Percentiles rank a stretch among this genome's conserved stretches.
Evolutionary conservation across 2,329 filamentous ascomycete species (phyloP).

Genomic region (Tolypocladium nubicola): DNA sequence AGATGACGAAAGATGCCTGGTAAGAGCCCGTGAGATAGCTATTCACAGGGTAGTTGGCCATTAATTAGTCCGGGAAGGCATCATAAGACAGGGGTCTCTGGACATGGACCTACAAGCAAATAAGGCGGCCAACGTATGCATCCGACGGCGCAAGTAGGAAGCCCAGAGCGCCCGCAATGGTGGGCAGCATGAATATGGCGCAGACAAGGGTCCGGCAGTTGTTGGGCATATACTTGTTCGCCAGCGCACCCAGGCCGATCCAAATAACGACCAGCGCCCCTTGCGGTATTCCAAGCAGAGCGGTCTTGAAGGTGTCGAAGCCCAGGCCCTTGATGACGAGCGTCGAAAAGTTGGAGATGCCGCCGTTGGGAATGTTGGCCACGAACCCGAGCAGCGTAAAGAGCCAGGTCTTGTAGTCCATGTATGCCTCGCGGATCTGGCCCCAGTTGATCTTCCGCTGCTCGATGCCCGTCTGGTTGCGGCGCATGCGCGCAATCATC

Average conservation of each 20-base stretch:
- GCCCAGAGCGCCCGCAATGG: conserved; percentile 47
- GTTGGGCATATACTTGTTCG: conserved; percentile 26
- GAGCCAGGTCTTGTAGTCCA: conserved; percentile 48
- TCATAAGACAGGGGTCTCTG: neutral
- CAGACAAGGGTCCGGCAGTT: conserved; percentile 42
- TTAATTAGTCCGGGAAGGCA: neutral
- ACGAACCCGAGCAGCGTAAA: conserved; percentile 44
- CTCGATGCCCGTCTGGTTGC: conserved; percentile 49
- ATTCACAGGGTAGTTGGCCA: neutral
- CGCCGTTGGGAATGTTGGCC: conserved; percentile 45
- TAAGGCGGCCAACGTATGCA: conserved; percentile 40
- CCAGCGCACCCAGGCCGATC: conserved; percentile 30
- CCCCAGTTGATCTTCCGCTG: conserved; percentile 43
- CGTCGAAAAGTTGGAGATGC: conserved; percentile 48
- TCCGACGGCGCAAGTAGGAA: conserved; percentile 40
- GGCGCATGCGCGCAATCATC: conserved; percentile 41
- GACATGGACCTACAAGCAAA: conserved; percentile 33
- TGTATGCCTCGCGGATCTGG: conserved; percentile 44
- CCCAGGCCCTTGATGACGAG: conserved; percentile 51
- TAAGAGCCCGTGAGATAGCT: conserved; percentile 26
- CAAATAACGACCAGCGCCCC: conserved; percentile 24
- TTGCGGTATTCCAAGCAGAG: conserved; percentile 27
- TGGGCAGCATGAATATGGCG: conserved; percentile 45
- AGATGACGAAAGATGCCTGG: conserved; percentile 28
- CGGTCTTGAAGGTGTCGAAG: conserved; percentile 28